Evolutionary conservation across 345 rosid species (phyloP), one percentile per base, ranked within the genome.

Genomic region (Eucalyptus virginea): DNA sequence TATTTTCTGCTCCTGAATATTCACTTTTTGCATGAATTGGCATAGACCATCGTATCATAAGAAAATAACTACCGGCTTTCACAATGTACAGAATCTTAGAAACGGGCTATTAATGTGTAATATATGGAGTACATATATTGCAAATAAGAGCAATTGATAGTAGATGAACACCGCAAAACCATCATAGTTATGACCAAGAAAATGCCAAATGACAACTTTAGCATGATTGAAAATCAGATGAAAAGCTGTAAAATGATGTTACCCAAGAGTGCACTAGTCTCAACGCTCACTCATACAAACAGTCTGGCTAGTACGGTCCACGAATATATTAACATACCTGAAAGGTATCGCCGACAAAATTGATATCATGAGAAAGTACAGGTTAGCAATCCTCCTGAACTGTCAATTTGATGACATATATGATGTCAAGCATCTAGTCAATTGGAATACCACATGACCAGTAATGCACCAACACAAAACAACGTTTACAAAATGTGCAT

Each of bases 351-450:
- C 94, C 5, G 99, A 98, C 90, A 98, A 94, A 91, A 96, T 95
- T 58, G 99, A 97, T 88, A 97, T 97, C 92, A 96, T 93, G 89
- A 98, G 97, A 91, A 97, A 97, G 96, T 98, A 98, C 80, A 95
- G 92, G 91, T 98, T 98, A 32, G 99, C 99, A 87, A 97, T 97
- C 93, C 99, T 98, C 94, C 99, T 96, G 93, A 98, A 98, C 99
- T 97, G 99, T 92, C 96, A 96, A 87, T 90, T 56, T 24, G 91
- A 94, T 92, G 45, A 93, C 87, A 90, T 37, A 37, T 37, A 37
- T 4, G 37, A 88, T 91, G 86, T 94, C 91, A 95, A 91, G 69
- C 89, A 86, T 77, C 62, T 50, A 88, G 44, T 67, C 67, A 60
- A 42, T 56, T 89, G 44, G 77, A 60, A 86, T 32, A 58, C 48